Percentiles rank a stretch among this genome's conserved stretches.
phyloP scores from a whole-genome alignment of 441 rosid genomes.

The Caryocar brasiliense region DNA sequence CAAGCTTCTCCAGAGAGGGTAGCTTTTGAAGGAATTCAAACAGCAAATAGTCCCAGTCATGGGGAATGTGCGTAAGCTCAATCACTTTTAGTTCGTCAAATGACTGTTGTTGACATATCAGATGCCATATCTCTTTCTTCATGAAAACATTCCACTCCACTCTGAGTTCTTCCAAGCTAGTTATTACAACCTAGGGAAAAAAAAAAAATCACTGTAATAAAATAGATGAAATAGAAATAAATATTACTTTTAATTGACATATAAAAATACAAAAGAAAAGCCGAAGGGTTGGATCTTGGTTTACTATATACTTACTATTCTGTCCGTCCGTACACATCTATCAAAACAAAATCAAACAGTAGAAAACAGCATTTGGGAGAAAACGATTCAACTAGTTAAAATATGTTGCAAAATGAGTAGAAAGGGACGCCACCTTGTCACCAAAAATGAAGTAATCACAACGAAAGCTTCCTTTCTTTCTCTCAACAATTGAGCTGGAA shows the following conservation, averaged over 20 bases:
- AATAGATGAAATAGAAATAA: too few relatives aligned
- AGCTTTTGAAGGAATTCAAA: not conserved
- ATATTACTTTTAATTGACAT: too few relatives aligned
- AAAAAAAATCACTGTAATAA: too few relatives aligned
- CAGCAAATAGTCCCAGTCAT: not conserved
- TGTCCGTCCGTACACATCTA: too few relatives aligned
- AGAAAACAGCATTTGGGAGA: too few relatives aligned
- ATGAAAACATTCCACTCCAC: not conserved
- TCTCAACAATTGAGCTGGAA: not conserved
- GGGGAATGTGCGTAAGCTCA: not conserved
- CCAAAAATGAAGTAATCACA: not conserved
- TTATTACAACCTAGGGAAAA: not conserved
- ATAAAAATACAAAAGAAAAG: too few relatives aligned
- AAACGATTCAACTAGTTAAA: too few relatives aligned
- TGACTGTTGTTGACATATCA: not conserved
- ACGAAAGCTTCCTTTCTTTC: not conserved
- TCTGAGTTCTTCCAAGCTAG: not conserved
- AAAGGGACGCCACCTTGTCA: conserved; percentile 4
- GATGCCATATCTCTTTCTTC: not conserved
- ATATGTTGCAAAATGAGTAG: too few relatives aligned
- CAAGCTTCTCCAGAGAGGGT: too few relatives aligned
- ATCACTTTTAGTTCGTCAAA: not conserved
- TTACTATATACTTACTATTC: too few relatives aligned
- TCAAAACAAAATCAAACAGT: too few relatives aligned
- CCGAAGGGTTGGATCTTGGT: too few relatives aligned